A percentile compares a stretch with the other conserved stretches of the same genome.
These are phyloP conservation scores for Cyclotella kingstonii DNA, from an alignment of 108 stramenopile genomes.

Conservation along the genomic window DNA sequence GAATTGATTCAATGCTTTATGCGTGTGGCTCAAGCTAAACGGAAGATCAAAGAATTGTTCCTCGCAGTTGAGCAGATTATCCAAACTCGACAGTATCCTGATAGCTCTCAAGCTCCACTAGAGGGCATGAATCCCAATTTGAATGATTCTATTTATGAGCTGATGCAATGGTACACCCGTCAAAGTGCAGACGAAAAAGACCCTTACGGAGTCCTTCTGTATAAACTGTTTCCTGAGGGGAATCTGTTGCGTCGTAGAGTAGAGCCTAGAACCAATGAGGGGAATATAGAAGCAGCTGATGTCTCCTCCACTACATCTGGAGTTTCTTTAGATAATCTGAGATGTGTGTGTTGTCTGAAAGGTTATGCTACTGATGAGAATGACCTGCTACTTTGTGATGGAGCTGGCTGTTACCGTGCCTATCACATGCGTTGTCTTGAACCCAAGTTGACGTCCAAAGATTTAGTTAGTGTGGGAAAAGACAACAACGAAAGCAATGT, in stretches of 20 bases:
- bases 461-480: too few species aligned
- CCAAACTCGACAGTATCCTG: conserved; percentile 7
- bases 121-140: conserved; percentile 3
- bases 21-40: conserved; percentile 49
- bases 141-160: conserved; percentile 17
- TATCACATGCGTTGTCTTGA: conserved; percentile 80
- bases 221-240: conserved; percentile 46
- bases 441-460: conserved; percentile 52
- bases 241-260: conserved; percentile 16
- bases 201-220: neutral
- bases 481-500: too few species aligned
- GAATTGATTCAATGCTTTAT: conserved; percentile 66
- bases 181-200: neutral
- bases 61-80: conserved; percentile 43
- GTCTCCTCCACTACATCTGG: conserved; percentile 36
- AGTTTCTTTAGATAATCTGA: conserved; percentile 66
- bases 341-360: conserved; percentile 66
- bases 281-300: conserved; percentile 11
- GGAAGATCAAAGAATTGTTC: conserved; percentile 51
- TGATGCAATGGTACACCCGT: conserved; percentile 39
- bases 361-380: conserved; percentile 51
- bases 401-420: conserved; percentile 67
- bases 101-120: neutral
- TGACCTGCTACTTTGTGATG: conserved; percentile 62
- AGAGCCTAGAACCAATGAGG: conserved; percentile 46